Percentiles rank a stretch among this genome's conserved stretches.
These are phyloP conservation scores for Aspergillus leporis DNA, from an alignment of 495 filamentous ascomycete genomes.

Conservation along the genomic window DNA sequence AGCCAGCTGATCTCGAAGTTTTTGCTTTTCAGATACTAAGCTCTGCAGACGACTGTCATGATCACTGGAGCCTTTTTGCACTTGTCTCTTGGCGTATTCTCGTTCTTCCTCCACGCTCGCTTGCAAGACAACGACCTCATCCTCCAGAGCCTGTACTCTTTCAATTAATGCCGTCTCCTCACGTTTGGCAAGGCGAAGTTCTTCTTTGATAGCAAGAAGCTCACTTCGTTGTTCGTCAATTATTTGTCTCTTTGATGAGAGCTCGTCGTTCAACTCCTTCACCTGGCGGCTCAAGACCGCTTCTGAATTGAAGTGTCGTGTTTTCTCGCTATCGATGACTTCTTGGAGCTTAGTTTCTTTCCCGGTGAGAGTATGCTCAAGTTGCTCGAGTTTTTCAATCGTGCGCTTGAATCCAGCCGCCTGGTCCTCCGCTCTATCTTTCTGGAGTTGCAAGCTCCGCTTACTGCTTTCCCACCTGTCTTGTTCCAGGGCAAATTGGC, in stretches of 20 bases:
- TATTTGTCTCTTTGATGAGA: conserved; percentile 52
- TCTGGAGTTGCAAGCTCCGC: conserved; percentile 63
- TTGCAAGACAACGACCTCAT: conserved; percentile 78
- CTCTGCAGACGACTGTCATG: conserved; percentile 49
- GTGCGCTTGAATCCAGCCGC: conserved; percentile 69
- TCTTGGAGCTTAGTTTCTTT: conserved; percentile 67
- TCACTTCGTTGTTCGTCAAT: conserved; percentile 59
- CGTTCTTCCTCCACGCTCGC: conserved; percentile 73
- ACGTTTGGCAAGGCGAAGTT: conserved; percentile 65
- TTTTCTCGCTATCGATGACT: conserved; percentile 58
- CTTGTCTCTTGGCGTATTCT: conserved; percentile 59
- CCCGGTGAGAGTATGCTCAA: conserved; percentile 63
- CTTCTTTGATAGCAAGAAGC: conserved; percentile 62
- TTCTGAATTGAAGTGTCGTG: conserved; percentile 57
- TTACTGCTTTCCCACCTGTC: conserved; percentile 71
- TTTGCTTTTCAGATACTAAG: conserved; percentile 57
- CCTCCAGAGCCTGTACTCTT: conserved; percentile 73
- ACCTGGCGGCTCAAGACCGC: conserved; percentile 56
- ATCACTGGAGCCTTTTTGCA: conserved; percentile 47
- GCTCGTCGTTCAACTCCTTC: conserved; percentile 56
- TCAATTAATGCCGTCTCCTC: conserved; percentile 63
- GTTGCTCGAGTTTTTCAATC: conserved; percentile 68
- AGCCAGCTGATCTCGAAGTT: conserved; percentile 62
- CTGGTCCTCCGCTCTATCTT: conserved; percentile 66
- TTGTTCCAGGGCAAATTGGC: conserved; percentile 65